Percentiles rank a stretch among this genome's conserved stretches.
Conservation (phyloP, 495 filamentous ascomycete genomes). For the Penicillium turbatum region DNA sequence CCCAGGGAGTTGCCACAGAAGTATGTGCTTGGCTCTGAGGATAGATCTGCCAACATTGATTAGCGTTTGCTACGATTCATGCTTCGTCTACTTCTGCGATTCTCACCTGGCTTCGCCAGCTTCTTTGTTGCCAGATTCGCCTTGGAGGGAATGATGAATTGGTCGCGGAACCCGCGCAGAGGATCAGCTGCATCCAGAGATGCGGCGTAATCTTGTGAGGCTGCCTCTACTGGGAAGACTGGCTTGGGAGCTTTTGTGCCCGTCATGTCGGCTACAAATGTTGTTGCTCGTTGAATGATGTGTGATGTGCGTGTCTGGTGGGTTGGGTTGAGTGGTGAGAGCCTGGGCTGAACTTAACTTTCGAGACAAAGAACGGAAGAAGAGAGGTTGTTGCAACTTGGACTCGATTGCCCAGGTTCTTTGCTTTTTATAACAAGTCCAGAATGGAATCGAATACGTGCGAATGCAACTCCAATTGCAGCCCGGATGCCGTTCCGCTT, state of each 20-base stretch:
- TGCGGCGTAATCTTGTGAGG: conserved; percentile 52
- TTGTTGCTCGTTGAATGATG: conserved; percentile 2
- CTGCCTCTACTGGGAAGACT: conserved; percentile 35
- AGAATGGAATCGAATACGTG: conserved; percentile 6
- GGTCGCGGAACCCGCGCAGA: conserved; percentile 59
- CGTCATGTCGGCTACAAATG: conserved; percentile 15
- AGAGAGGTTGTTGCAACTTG: neutral
- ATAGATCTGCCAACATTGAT: conserved; percentile 32
- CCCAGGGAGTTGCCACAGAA: conserved; percentile 95
- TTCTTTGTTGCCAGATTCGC: conserved; percentile 66
- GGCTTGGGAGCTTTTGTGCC: conserved; percentile 23
- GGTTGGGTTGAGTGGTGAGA: neutral
- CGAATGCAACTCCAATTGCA: conserved; percentile 7
- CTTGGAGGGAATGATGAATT: conserved; percentile 84
- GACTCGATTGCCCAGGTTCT: neutral
- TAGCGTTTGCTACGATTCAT: conserved; percentile 2
- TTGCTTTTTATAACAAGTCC: neutral
- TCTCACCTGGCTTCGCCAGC: conserved; percentile 46
- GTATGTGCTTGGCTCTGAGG: conserved; percentile 60
- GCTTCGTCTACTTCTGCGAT: neutral
- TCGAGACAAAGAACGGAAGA: neutral
- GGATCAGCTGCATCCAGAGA: conserved; percentile 65
- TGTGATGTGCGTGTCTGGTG: neutral
- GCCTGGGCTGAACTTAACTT: neutral
- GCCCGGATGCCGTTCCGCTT: conserved; percentile 26